phyloP scores from a whole-genome alignment of 2,329 filamentous ascomycete genomes.

The Phyllosticta citriasiana region DNA sequence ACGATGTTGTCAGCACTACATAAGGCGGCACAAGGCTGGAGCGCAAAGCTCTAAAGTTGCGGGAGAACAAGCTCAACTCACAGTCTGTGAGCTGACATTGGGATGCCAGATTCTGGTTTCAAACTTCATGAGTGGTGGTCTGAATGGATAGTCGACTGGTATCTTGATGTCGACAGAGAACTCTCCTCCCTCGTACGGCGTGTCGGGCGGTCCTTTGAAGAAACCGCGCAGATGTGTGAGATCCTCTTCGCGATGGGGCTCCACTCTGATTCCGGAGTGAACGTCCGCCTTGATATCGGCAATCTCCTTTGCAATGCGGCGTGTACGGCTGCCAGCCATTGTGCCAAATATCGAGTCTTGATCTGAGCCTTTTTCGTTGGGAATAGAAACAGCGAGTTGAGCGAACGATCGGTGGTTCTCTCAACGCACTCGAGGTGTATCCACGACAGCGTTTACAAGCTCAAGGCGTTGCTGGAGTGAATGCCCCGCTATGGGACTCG shows the following conservation, averaged over 20 bases:
- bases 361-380: not conserved
- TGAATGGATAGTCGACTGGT: constrained; percentile 84
- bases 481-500: not conserved
- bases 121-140: constrained; percentile 83
- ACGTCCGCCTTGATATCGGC: constrained; percentile 9
- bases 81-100: constrained; percentile 89
- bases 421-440: not conserved
- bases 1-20: constrained; percentile 18
- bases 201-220: constrained; percentile 81
- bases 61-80: constrained; percentile 35
- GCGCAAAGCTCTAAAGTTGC: not conserved
- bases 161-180: constrained; percentile 80
- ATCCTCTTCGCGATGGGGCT: constrained; percentile 53
- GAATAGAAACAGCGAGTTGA: constrained; percentile 7
- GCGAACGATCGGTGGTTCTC: no score
- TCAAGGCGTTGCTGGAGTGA: not conserved
- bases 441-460: not conserved
- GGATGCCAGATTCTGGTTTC: constrained; percentile 94
- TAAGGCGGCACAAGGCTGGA: not conserved
- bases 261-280: constrained; percentile 33
- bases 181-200: constrained; percentile 80
- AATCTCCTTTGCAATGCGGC: constrained; percentile 43
- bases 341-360: constrained; percentile 13
- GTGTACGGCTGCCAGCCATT: constrained; percentile 48
- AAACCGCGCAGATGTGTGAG: constrained; percentile 74